Percentiles rank a stretch among this genome's conserved stretches.
These are phyloP conservation scores for Sarocladium oryzae DNA, from an alignment of 2,329 filamentous ascomycete species.

Conservation along the genomic window DNA sequence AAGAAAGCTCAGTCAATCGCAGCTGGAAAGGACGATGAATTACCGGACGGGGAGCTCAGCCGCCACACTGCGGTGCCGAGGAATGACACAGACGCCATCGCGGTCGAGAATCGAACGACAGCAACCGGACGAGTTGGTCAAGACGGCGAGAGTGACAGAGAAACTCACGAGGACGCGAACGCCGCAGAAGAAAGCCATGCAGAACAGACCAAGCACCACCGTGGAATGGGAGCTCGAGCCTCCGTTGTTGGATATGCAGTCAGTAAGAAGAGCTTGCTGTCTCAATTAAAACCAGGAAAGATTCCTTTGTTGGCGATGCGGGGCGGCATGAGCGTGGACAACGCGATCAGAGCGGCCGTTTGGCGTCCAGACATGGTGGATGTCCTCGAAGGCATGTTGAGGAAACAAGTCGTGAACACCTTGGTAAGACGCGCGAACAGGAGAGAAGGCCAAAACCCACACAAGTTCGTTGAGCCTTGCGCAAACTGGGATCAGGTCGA, in stretches of 20 bases:
- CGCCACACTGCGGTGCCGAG: no score
- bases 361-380: slow-evolving; percentile 45
- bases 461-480: slow-evolving; percentile 34
- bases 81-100: no score
- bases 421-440: slow-evolving; percentile 33
- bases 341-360: slow-evolving; percentile 13
- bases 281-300: background rate
- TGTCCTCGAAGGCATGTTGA: slow-evolving; percentile 44
- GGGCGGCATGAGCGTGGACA: slow-evolving; percentile 20
- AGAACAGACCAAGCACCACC: background rate
- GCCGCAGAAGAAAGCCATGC: background rate
- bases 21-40: background rate
- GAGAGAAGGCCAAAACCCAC: slow-evolving; percentile 2
- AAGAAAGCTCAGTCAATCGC: background rate
- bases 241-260: background rate
- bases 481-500: slow-evolving; percentile 38
- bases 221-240: background rate
- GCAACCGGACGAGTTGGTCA: no score
- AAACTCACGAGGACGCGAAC: no score
- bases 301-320: slow-evolving; percentile 16
- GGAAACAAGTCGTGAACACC: slow-evolving; percentile 37
- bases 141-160: no score
- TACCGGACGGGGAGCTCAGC: background rate
- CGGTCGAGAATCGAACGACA: background rate
- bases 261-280: slow-evolving; percentile 13